Conservation (phyloP, 2,329 filamentous ascomycete species). For the Tolypocladium guangdongense region DNA sequence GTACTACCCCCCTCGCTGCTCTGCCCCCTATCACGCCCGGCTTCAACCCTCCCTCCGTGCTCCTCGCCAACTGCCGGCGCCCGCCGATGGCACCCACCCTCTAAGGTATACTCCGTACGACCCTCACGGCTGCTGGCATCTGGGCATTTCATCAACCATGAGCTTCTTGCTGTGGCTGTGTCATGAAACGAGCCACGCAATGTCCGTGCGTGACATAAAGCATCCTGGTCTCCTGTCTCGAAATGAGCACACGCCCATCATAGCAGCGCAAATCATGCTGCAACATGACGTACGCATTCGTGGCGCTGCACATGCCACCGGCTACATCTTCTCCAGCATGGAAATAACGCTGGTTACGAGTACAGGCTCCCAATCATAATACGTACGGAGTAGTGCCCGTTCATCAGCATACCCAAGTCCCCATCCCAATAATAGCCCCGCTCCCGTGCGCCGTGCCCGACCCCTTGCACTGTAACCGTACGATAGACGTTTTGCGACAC, state of each 20-base stretch:
- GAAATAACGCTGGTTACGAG: neutral
- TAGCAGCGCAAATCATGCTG: neutral
- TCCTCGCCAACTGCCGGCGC: no score
- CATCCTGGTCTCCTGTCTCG: no score
- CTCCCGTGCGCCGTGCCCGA: neutral
- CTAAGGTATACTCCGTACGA: no score
- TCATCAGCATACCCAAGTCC: neutral
- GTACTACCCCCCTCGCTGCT: neutral
- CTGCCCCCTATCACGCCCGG: no score
- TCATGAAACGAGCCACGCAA: no score
- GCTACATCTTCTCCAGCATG: neutral
- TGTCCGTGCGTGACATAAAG: no score
- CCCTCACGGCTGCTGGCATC: no score
- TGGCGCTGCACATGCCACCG: neutral
- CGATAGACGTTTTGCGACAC: neutral
- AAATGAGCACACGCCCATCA: no score
- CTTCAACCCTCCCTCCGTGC: neutral
- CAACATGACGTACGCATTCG: neutral
- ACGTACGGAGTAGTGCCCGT: neutral
- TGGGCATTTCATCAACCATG: neutral
- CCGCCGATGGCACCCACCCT: no score
- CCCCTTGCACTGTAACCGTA: neutral
- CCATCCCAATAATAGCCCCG: neutral
- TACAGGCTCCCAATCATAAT: neutral
- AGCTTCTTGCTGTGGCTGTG: neutral